Base-by-base conservation (phyloP, 495 filamentous ascomycete genomes). In the Bathelium albidoporum region DNA sequence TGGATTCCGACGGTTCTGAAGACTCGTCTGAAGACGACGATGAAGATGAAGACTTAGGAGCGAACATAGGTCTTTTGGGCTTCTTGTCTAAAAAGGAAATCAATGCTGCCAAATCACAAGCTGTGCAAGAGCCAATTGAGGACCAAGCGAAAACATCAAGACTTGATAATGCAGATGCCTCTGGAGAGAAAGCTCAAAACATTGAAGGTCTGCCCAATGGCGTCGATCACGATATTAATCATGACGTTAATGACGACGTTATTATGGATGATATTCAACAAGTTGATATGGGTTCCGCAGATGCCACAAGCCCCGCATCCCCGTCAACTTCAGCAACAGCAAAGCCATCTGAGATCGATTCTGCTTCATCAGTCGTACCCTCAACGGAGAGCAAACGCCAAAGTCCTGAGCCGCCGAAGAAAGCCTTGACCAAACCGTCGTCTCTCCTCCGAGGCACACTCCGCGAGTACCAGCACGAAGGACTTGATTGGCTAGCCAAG, bases 391-490 rank as follows among this genome's bases (percentile, higher is more conserved):
- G 76, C 53, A 64, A 66, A 24, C 62, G 70, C 20, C 73, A 74
- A 64, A 31, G 70, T 26, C 71, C 76, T 24, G 66, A 77, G 64
- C 76, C 77, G 3, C 71, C 83, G 22, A 87, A 85, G 67, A 95
- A 68, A 39, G 49, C 58, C 26, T 24, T 70, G 36, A 64, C 89
- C 0, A 86, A 89, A 2, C 82, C 96, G 60, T 93, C 94, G 0
- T 89, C 89, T 64, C 80, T 97, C n/a, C 78, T 99, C 1, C 85
- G 95, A 65, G 95, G 95, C 16, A 95, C 85, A 1, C 79, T 99
- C 18, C 89, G 95, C 74, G 91, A 96, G 74, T 99, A 99, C 69
- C 95, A 99, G 65, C 95, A 97, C 69, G 88, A 87, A 72, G 95
- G 95, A 11, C 78, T 99, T 16, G 95, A 99, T 70, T 99, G 95